phyloP scores from a whole-genome alignment of 306 rosid species.

The Trichosanthes cucumerina region DNA sequence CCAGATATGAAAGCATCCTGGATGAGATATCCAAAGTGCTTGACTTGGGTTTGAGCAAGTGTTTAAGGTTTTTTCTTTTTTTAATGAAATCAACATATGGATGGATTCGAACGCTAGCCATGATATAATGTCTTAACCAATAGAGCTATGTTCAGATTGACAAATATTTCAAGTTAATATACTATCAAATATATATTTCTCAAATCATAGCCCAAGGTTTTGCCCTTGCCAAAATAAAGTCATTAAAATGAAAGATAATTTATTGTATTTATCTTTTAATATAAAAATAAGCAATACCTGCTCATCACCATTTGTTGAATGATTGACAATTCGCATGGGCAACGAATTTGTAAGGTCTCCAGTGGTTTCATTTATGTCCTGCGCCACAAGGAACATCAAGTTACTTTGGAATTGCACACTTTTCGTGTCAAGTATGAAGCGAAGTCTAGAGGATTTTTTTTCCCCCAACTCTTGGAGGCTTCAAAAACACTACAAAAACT shows the following conservation, averaged over 20 bases:
- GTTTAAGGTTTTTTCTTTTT: neutral
- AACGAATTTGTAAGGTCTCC: constrained; percentile 32
- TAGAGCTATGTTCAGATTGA: no score
- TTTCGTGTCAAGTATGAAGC: neutral
- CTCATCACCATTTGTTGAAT: constrained; percentile 50
- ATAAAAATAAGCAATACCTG: constrained; percentile 40
- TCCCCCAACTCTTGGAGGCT: neutral
- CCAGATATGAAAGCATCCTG: neutral
- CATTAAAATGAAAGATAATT: neutral
- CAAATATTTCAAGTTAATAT: neutral
- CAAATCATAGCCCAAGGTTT: neutral
- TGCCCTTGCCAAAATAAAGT: neutral
- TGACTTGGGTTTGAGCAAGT: neutral
- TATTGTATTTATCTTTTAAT: neutral
- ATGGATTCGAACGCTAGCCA: no score
- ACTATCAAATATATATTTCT: neutral
- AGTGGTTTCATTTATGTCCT: constrained; percentile 52
- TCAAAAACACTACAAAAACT: neutral
- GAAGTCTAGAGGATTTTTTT: neutral
- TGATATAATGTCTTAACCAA: no score
- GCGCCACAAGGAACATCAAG: constrained; percentile 17
- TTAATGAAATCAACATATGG: no score
- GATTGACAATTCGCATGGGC: constrained; percentile 38
- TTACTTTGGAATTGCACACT: constrained; percentile 2
- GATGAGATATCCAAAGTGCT: neutral